Base-by-base conservation (phyloP, 2,329 filamentous ascomycete genomes). In the Lachnum nothofagi region DNA sequence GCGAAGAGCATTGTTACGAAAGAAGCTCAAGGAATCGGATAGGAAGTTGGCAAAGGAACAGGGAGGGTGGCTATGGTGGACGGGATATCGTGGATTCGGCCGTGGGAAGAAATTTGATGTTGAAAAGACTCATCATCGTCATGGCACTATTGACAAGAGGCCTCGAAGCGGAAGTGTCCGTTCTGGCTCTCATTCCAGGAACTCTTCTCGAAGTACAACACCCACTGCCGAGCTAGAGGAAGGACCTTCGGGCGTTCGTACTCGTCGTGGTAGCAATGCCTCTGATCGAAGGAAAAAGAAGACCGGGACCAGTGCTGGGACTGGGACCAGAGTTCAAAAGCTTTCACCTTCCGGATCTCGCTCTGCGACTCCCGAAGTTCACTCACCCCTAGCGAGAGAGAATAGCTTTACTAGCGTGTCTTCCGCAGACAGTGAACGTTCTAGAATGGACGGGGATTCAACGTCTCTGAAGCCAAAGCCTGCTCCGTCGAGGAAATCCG, bases 11-110 rank as follows among this genome's bases (percentile, higher is more conserved):
- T 71, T 86, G 49, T 72, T 96, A 20, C 78, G 88, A 35, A 64
- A 76, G 37, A 86, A 86, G 63, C 72, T 95, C 42, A 79, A 82
- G 54, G 77, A 82, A 44, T 78, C 80, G 25, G 83, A 91, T 59
- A 76, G 78, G 16, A 81, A 85, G 52, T 70, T 88, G 33, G 83
- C 85, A 10, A 82, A 80, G 61, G 74, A 83, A 60, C 75, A 83
- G 53, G 82, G 85, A 44, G 80, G 85, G 19, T 87, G 84, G 83
- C 72, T 94, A 29, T 94, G 89, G 89, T 94, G 91, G 86, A 80
- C 88, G 1, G 86, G 88, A 0, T 88, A 86, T 77, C 72, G 78
- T 27, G 77, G 73, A 22, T 75, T 72, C 70, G 69, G 59, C 60
- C 68, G 45, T 50, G 50, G 56, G 5, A 60, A 59, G 38, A 46